Evolutionary conservation across 306 rosid genomes (phyloP), one percentile per base, ranked within the genome.

Genomic region (Castanea crenata): DNA sequence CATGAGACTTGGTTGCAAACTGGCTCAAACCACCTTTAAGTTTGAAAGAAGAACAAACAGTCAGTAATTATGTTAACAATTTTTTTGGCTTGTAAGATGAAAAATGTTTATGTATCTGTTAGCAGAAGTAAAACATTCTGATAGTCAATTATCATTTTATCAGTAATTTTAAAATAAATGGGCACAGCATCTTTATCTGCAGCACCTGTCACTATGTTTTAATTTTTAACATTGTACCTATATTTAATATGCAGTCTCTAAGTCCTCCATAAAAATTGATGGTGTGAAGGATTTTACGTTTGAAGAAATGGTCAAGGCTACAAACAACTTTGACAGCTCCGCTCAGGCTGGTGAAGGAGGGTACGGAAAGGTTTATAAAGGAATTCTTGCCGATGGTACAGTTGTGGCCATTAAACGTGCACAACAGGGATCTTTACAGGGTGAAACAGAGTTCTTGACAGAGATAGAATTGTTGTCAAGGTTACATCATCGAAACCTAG

Each of bases 321-420:
- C 97, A 29, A 73, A 87, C 88, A 87, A 83, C 55, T 93, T 93
- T 81, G 76, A 86, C 79, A 83, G 49, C 79, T 87, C 96, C 57
- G 69, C 86, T 77, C 89, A 82, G 85, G 87, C 77, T 75, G 94
- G 97, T 56, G 92, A 89, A 76, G 97, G 97, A 14, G 97, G 97
- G 31, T 91, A 93, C 58, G 97, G 97, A 46, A 93, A 83, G 84
- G 97, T 93, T 27, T 91, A 93, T 77, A 93, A 63, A 87, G 93
- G 97, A 16, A 73, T 74, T 83, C 88, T 93, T 32, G 63, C 86
- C 20, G 91, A 88, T 20, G 89, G 92, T 81, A 87, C 90, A 1
- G 59, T 80, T 63, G 92, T 89, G 73, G 97, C 97, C 57, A 93
- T 93, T 57, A 93, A 93, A 87, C 94, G 94, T 81, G 96, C 97